A percentile compares a stretch with the other conserved stretches of the same genome.
These are phyloP conservation scores for Trichosporon faecale DNA, from an alignment of 1,284 basidiomycete species.

Conservation along the genomic window DNA sequence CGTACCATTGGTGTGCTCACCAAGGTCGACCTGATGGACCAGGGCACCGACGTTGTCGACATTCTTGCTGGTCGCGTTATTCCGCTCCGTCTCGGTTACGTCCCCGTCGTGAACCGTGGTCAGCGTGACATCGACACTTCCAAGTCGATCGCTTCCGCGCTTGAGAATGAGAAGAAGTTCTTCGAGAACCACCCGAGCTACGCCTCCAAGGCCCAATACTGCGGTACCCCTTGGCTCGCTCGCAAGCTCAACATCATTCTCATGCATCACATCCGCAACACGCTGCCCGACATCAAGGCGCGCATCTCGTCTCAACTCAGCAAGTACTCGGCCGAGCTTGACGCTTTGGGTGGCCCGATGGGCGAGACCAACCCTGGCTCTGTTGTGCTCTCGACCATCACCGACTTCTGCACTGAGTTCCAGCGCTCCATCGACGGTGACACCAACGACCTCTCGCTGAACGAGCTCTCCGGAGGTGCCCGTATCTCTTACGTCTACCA, in stretches of 20 bases:
- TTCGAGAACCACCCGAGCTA: constrained; percentile 93
- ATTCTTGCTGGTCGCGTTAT: constrained; percentile 95
- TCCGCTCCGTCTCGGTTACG: constrained; percentile 90
- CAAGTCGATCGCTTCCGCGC: constrained; percentile 76
- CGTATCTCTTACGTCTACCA: constrained; percentile 98
- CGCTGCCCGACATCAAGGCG: constrained; percentile 93
- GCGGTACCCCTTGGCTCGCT: constrained; percentile 95
- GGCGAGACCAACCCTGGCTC: constrained; percentile 81
- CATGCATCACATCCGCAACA: constrained; percentile 96
- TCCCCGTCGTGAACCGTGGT: constrained; percentile 94
- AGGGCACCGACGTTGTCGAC: constrained; percentile 95
- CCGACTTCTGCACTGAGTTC: constrained; percentile 96
- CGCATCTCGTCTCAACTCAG: constrained; percentile 81
- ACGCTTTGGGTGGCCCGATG: constrained; percentile 77
- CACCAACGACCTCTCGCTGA: constrained; percentile 88
- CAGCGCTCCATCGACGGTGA: constrained; percentile 94
- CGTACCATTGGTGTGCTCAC: constrained; percentile 97
- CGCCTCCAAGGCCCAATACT: constrained; percentile 89
- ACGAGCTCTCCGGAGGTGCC: constrained; percentile 94
- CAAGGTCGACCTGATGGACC: constrained; percentile 97
- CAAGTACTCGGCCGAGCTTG: constrained; percentile 82
- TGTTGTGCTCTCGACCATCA: constrained; percentile 90
- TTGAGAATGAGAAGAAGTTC: constrained; percentile 86
- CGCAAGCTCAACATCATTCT: constrained; percentile 97
- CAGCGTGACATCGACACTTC: constrained; percentile 91